phyloP scores from a whole-genome alignment of 768 basidiomycete genomes.

The Collybiopsis luxurians region DNA sequence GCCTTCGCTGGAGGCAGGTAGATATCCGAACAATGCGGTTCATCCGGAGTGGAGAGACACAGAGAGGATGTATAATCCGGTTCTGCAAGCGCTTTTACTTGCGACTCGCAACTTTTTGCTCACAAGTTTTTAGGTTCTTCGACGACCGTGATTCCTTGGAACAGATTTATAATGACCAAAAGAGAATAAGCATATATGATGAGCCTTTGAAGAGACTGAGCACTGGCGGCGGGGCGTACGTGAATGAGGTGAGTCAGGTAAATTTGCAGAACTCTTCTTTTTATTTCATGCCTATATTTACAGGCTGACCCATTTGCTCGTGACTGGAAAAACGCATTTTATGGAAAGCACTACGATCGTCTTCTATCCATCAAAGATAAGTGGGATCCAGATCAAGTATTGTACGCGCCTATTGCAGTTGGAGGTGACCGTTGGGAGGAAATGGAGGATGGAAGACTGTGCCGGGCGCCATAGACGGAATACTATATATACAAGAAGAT shows the following conservation, averaged over 20 bases:
- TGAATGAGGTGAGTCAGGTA: conserved; percentile 2
- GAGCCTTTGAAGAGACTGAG: conserved; percentile 1
- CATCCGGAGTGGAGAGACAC: conserved; percentile 6
- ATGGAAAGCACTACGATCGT: conserved; percentile 10
- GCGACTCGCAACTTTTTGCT: background rate
- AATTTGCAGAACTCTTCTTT: background rate
- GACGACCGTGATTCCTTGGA: background rate
- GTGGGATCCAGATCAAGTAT: conserved; percentile 13
- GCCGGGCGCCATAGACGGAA: background rate
- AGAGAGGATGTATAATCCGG: background rate
- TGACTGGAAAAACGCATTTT: conserved; percentile 14
- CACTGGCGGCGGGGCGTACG: background rate
- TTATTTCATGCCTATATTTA: background rate
- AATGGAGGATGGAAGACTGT: conserved; percentile 7
- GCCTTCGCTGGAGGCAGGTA: background rate
- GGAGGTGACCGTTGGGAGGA: conserved; percentile 9
- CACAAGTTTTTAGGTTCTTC: background rate
- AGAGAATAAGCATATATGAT: background rate
- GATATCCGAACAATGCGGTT: conserved; percentile 5
- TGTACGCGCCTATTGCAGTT: conserved; percentile 7
- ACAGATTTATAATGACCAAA: background rate
- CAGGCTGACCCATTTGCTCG: conserved; percentile 9
- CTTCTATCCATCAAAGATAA: conserved; percentile 11
- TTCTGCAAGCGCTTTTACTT: background rate
- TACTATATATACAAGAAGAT: background rate